Evolutionary conservation across 2,329 filamentous ascomycete genomes (phyloP), one percentile per base, ranked within the genome.

Genomic region (Podosphaera aphanis): DNA sequence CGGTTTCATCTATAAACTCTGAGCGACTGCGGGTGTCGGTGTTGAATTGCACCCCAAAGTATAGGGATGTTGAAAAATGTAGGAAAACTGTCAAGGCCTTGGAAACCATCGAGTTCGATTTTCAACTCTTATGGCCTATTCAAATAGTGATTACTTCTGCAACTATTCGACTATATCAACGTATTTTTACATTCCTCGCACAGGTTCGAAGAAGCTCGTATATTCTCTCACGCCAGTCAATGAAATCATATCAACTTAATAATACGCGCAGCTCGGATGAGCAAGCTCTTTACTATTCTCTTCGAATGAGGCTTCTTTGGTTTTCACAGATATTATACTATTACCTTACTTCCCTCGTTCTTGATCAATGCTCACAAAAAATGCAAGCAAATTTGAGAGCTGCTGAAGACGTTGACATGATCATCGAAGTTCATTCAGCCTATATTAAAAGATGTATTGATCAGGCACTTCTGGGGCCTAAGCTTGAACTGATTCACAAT

Each of bases 381-480:
- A 70, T 94, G 64, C 63, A 64, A 5, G 58, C 60, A 2, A 64
- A 68, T 0, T 67, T 94, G 44, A 60, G 62, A 13, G 62, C 64
- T 5, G 74, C 83, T 0, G 66, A 70, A 21, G 83, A 88, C 52
- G 74, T 94, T 8, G 84, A 94, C 57, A 71, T 71, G 21, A 92
- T 94, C 82, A 76, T 85, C 21, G 62, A 62, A 1, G 68, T 77
- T 0, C 85, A 93, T 57, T 62, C 70, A 3, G 58, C 60, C 0
- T 88, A 79, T 54, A 63, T 80, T 39, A 67, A 66, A 39, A 68
- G 68, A 1, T 63, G 90, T 10, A 65, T 77, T 47, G 70, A 75
- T 27, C 76, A 83, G 51, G 74, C 80, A 8, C 71, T 90, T 20
- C 69, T 92, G 0, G 74, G 78, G 0, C 63, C 67, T 15, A 78